Evolutionary conservation across 1,139 yeast species (phyloP).

Genomic region (Pichiaceae sp.): DNA sequence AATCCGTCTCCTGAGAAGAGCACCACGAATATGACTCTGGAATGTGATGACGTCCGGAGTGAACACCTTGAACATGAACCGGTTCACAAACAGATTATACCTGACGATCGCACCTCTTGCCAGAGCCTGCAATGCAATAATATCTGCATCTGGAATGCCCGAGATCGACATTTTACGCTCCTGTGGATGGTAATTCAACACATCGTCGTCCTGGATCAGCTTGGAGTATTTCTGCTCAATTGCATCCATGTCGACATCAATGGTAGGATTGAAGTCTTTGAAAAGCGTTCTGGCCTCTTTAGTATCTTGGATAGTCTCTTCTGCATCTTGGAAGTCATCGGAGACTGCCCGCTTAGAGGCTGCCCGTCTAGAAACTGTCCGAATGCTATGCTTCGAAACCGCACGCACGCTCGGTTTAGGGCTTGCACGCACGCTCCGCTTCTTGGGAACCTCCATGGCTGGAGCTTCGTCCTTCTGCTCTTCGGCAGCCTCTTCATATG

Average conservation of each 20-base stretch:
- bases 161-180: not conserved
- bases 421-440: not conserved
- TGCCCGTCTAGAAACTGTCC: not conserved
- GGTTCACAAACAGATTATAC: constrained; percentile 53
- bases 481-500: not conserved
- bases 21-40: constrained; percentile 28
- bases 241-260: constrained; percentile 15
- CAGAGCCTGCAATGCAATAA: constrained; percentile 45
- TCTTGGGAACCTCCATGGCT: not conserved
- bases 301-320: constrained; percentile 9
- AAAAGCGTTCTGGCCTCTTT: constrained; percentile 16
- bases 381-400: not conserved
- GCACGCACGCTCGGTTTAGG: not conserved
- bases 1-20: constrained; percentile 13
- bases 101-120: constrained; percentile 61
- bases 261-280: constrained; percentile 6
- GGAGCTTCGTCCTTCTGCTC: not conserved
- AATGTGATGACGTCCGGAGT: constrained; percentile 37
- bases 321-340: not conserved
- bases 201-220: constrained; percentile 12
- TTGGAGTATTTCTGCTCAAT: constrained; percentile 17
- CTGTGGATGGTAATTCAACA: constrained; percentile 1
- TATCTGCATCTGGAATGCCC: constrained; percentile 15
- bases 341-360: not conserved
- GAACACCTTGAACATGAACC: constrained; percentile 49